Evolutionary conservation across 192 early-diverging fungal species (phyloP).

Genomic region (Umbelopsis sp.): DNA sequence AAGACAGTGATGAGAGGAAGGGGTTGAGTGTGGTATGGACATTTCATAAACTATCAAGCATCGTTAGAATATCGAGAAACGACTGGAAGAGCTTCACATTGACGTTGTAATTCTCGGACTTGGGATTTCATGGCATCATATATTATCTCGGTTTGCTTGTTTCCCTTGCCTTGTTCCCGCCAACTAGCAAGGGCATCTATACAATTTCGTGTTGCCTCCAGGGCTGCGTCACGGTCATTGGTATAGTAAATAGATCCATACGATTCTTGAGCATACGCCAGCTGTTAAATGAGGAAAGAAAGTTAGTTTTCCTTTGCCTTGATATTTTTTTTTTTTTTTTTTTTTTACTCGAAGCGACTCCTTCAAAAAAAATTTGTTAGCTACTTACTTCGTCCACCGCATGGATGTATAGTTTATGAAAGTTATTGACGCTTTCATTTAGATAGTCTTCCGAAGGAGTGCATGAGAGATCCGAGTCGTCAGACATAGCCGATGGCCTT

Average conservation of each 20-base stretch:
- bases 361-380: not conserved
- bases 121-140: slow-evolving; percentile 8
- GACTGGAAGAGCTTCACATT: slow-evolving; percentile 1
- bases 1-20: not conserved
- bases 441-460: not conserved
- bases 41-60: not conserved
- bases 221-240: slow-evolving; percentile 17
- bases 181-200: slow-evolving; percentile 11
- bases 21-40: too few species aligned
- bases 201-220: slow-evolving; percentile 12
- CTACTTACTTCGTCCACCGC: slow-evolving; percentile 8
- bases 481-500: slow-evolving; percentile 1
- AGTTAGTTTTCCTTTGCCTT: too few species aligned
- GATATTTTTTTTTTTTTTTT: too few species aligned
- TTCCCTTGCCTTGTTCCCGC: slow-evolving; percentile 9
- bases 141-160: not conserved
- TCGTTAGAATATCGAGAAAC: not conserved
- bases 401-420: not conserved
- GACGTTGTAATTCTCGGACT: slow-evolving; percentile 4
- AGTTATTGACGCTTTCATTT: not conserved
- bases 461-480: not conserved
- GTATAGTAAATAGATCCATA: slow-evolving; percentile 4
- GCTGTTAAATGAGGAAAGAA: not conserved
- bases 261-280: slow-evolving; percentile 12
- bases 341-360: not conserved